These are phyloP conservation scores for Iberis pinnata DNA, from an alignment of 345 rosid genomes.

Conservation along the genomic window DNA sequence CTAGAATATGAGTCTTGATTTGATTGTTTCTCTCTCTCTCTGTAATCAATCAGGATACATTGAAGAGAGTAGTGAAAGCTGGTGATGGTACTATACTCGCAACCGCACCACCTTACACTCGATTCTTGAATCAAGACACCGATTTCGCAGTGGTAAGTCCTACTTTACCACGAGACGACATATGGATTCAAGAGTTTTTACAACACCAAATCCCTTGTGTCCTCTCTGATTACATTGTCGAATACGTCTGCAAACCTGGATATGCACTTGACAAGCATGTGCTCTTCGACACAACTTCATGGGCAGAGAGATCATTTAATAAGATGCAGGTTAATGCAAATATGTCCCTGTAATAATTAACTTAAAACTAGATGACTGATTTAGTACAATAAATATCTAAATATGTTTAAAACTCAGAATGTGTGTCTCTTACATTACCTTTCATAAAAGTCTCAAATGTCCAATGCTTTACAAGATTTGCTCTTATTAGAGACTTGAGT, in stretches of 20 bases:
- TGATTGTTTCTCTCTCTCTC: not conserved
- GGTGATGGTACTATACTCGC: conserved; percentile 89
- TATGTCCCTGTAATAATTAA: too few species aligned
- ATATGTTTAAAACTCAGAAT: too few species aligned
- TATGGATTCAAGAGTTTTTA: conserved; percentile 85
- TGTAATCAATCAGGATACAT: conserved; percentile 76
- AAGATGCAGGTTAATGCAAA: conserved; percentile 32
- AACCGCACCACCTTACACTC: conserved; percentile 87
- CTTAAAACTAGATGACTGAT: not conserved
- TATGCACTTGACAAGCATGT: conserved; percentile 75
- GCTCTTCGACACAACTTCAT: conserved; percentile 57
- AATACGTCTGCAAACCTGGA: conserved; percentile 91
- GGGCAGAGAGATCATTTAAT: conserved; percentile 67
- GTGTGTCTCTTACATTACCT: conserved; percentile 28
- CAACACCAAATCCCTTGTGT: conserved; percentile 79
- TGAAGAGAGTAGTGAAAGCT: conserved; percentile 89
- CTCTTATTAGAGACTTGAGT: conserved; percentile 38
- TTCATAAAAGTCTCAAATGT: conserved; percentile 37
- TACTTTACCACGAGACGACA: conserved; percentile 56
- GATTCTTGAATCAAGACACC: conserved; percentile 60
- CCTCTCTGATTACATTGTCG: conserved; percentile 80
- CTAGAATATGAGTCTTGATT: too few species aligned
- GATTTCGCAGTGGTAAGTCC: conserved; percentile 82
- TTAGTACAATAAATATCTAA: too few species aligned
- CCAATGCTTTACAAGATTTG: conserved; percentile 42